Conservation (phyloP, 2,329 filamentous ascomycete species). For the Cytospora piceae region DNA sequence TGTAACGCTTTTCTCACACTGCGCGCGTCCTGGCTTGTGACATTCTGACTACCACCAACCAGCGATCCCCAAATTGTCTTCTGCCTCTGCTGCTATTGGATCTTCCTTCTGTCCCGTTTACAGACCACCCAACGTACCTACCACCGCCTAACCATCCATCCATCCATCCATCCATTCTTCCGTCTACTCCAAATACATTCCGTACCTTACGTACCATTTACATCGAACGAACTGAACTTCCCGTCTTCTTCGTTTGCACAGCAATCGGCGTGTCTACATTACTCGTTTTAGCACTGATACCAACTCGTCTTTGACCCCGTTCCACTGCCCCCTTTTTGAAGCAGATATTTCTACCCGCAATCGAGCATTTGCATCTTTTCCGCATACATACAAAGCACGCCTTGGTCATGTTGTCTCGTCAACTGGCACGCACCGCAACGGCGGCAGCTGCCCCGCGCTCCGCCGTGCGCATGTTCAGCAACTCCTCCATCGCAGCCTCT, state of each 20-base stretch:
- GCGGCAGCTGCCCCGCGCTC: constrained; percentile 47
- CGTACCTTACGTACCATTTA: background rate
- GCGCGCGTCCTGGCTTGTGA: constrained; percentile 24
- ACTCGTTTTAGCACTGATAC: constrained; percentile 22
- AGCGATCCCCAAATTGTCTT: constrained; percentile 23
- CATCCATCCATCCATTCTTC: background rate
- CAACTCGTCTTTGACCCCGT: constrained; percentile 10
- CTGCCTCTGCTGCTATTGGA: constrained; percentile 29
- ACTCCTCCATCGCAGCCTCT: constrained; percentile 48
- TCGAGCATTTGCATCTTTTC: background rate
- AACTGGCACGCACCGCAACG: constrained; percentile 53
- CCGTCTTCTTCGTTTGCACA: constrained; percentile 14
- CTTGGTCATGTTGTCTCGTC: constrained; percentile 51
- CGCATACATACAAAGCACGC: background rate
- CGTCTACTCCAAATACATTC: background rate
- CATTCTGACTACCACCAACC: constrained; percentile 27
- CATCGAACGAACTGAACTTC: background rate
- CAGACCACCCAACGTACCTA: constrained; percentile 1
- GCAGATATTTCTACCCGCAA: constrained; percentile 13
- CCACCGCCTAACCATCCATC: background rate
- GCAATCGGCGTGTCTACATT: constrained; percentile 10
- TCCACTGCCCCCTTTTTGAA: background rate
- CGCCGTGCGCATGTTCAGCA: constrained; percentile 58
- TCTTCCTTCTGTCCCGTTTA: constrained; percentile 13
- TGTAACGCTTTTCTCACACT: background rate